Evolutionary conservation across 768 basidiomycete species (phyloP), one percentile per base, ranked within the genome.

Genomic region (Rhizopogon salebrosus): DNA sequence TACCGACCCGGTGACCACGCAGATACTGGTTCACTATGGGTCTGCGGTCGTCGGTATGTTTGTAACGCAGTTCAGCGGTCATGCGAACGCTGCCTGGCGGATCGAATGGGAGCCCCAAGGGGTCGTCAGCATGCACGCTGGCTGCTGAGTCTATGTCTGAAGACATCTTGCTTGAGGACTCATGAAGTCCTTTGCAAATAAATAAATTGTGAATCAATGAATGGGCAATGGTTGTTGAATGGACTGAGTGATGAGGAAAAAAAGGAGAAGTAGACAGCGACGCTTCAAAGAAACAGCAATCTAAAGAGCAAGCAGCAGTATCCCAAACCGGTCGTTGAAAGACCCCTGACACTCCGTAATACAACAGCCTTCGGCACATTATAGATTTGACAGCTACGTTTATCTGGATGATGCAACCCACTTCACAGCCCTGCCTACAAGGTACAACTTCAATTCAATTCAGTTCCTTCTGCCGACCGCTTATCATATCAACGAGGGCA

Each of bases 11-110:
- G 51, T 78, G 75, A 49, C 84, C 75, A 52, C 93, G 82, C 43
- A 84, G 73, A 68, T 95, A 98, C 69, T 95, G 89, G 73, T 98
- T 98, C 59, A 97, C 69, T 72, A 85, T 80, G 39, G 67, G 67
- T 9, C 67, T 75, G 70, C 60, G 63, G 54, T 71, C 71, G 36
- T 69, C 68, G 49, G 71, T 73, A 56, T 72, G 64, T 54, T 71
- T 67, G 50, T 73, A 70, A 51, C 71, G 63, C 48, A 80, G 66
- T 41, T 70, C 63, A 53, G 71, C 65, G 34, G 81, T 80, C 57
- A 80, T 81, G 51, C 74, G 73, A 52, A 82, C 82, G 52, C 68
- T 72, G 48, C 68, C 75, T 59, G 65, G 64, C 48, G 71, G 74
- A 64, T 70, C 72, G 60, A 70, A 69, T 22, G 68, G 67, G 42